Evolutionary conservation across 2,329 filamentous ascomycete genomes (phyloP), one percentile per base, ranked within the genome.

Genomic region (Penicillium sp.): DNA sequence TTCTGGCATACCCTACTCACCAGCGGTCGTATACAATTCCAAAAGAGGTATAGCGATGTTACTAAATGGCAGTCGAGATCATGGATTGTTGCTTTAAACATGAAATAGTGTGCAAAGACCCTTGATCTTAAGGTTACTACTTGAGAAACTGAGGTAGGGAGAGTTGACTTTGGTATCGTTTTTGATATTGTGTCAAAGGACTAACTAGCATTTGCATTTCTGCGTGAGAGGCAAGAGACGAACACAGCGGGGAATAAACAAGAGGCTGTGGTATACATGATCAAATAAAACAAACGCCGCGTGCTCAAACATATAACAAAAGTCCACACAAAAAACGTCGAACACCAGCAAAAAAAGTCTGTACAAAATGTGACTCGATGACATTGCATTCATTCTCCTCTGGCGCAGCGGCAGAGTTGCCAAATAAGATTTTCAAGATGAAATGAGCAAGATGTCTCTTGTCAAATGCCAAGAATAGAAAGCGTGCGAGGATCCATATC

Each of bases 401-500:
- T 22, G 19, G 16, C 8, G 28, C 28, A 35, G 33, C 11, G 28
- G 16, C 12, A 28, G 11, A 35, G 17, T 12, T 25, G 36, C 43
- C 50, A 48, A 30, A 48, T 16, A 25, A 22, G 43, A 28, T n/a
- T 11, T 26, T 26, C 19, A 12, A 37, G 22, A 17, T 35, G 31
- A 35, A 38, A 42, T n/a, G 22, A 38, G n/a, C 11, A 16, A 25
- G 6, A 42, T 31, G 35, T 33, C 16, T 22, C 22, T 25, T 49
- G 19, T 46, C 50, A 44, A 17, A 36, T 53, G 9, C n/a, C 25
- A 45, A 44, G 36, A 12, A 35, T 6, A 43, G 22, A 44, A 50
- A 33, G 28, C 50, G 44, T n/a, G 30, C 36, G 51, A 62, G 43
- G 43, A 56, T 60, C 19, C 36, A 35, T 45, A 42, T 59, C 54